Conservation (phyloP, 2,329 filamentous ascomycete species). For the Xylaria sp. region DNA sequence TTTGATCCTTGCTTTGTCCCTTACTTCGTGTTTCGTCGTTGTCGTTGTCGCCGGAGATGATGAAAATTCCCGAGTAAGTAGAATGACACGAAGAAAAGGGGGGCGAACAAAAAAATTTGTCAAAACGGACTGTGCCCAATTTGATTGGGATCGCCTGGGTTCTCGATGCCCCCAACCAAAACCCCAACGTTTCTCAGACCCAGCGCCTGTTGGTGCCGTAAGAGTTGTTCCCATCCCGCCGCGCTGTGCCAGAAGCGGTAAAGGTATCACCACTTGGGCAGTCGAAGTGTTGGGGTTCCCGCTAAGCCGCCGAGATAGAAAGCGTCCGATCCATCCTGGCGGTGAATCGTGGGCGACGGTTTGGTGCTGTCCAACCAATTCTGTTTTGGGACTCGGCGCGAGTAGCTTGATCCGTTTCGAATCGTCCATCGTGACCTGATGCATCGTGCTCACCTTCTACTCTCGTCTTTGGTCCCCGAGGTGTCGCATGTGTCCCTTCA, state of each 20-base stretch:
- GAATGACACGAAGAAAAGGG: background rate
- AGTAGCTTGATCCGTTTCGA: background rate
- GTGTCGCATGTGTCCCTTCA: background rate
- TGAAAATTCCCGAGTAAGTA: background rate
- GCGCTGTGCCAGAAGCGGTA: conserved; percentile 7
- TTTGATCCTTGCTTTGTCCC: too few species aligned
- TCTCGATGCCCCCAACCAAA: background rate
- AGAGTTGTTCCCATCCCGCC: background rate
- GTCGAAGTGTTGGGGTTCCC: background rate
- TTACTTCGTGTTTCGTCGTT: too few species aligned
- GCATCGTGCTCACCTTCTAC: conserved; percentile 18
- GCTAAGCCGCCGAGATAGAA: background rate
- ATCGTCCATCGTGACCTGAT: conserved; percentile 21
- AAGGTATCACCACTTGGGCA: conserved; percentile 8
- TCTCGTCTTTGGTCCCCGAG: conserved; percentile 17
- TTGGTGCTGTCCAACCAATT: background rate
- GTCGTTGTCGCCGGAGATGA: background rate
- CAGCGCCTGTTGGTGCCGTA: background rate
- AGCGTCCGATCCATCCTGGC: background rate
- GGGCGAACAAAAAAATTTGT: background rate
- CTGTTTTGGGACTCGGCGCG: background rate
- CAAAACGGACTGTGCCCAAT: background rate
- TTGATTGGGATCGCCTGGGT: background rate
- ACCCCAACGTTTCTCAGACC: background rate
- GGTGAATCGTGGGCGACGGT: conserved; percentile 8